Conservation (phyloP, 768 basidiomycete genomes). For the Pisolithus albus region DNA sequence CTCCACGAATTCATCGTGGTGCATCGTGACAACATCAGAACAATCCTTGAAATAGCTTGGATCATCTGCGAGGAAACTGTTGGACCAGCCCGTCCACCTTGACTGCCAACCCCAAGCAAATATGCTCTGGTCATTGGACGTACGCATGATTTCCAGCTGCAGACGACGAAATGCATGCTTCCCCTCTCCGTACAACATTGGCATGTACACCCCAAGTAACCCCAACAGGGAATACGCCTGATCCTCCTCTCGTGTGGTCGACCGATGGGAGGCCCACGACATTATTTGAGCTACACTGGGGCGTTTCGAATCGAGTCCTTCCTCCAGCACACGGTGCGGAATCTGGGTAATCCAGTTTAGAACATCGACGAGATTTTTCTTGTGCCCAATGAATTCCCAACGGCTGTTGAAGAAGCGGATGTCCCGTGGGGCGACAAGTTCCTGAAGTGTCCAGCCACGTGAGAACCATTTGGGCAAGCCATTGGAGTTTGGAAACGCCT, state of each 20-base stretch:
- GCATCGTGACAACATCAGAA: neutral
- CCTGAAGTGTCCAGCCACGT: constrained; percentile 9
- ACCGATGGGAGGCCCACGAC: constrained; percentile 13
- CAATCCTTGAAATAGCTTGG: neutral
- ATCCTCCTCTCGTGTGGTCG: constrained; percentile 13
- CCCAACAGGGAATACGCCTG: constrained; percentile 15
- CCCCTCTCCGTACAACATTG: constrained; percentile 16
- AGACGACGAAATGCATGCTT: constrained; percentile 9
- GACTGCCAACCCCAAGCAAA: constrained; percentile 6
- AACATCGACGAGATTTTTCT: neutral
- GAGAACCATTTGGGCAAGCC: constrained; percentile 12
- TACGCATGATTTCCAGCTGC: constrained; percentile 5
- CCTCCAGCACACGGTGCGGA: constrained; percentile 1
- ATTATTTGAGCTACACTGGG: constrained; percentile 6
- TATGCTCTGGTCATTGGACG: constrained; percentile 9
- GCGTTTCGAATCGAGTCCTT: neutral
- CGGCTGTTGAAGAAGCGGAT: constrained; percentile 10
- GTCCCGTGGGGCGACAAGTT: constrained; percentile 9
- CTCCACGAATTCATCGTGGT: neutral
- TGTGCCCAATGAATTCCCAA: constrained; percentile 8
- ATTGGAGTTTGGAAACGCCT: neutral
- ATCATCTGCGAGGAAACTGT: neutral
- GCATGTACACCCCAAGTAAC: constrained; percentile 9
- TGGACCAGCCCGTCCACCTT: neutral
- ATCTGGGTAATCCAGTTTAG: constrained; percentile 4